These are phyloP conservation scores for Infundibulicybe gibba DNA, from an alignment of 768 basidiomycete genomes.

Conservation along the genomic window DNA sequence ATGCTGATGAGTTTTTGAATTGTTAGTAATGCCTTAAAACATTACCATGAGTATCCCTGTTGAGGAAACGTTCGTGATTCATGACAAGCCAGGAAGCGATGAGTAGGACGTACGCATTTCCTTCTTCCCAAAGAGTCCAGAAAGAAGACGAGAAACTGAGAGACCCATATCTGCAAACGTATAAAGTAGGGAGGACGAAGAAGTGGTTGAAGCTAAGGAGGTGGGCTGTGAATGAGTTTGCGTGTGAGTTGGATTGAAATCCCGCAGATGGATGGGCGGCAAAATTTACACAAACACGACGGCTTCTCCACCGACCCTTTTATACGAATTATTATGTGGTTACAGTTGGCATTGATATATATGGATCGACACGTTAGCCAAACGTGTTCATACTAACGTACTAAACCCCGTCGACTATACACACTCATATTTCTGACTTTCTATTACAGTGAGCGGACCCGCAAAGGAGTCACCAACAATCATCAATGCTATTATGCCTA, in stretches of 20 bases:
- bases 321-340: constrained; percentile 4
- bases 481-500: too few species aligned
- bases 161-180: constrained; percentile 65
- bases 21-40: constrained; percentile 11
- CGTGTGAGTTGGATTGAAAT: constrained; percentile 43
- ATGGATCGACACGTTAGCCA: too few species aligned
- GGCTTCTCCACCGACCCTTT: constrained; percentile 1
- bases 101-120: constrained; percentile 87
- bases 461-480: too few species aligned
- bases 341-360: neutral
- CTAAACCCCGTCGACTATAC: too few species aligned
- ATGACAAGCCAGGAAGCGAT: constrained; percentile 20
- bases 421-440: too few species aligned
- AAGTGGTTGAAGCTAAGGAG: constrained; percentile 24
- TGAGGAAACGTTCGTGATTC: constrained; percentile 26
- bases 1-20: constrained; percentile 4
- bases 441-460: too few species aligned
- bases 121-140: constrained; percentile 93
- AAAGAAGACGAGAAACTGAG: constrained; percentile 69
- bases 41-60: constrained; percentile 94
- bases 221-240: constrained; percentile 25
- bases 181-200: constrained; percentile 26
- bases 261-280: constrained; percentile 28
- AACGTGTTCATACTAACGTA: too few species aligned
- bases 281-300: constrained; percentile 12